These are phyloP conservation scores for Paramyrothecium roridum DNA, from an alignment of 2,329 filamentous ascomycete species.

Conservation along the genomic window DNA sequence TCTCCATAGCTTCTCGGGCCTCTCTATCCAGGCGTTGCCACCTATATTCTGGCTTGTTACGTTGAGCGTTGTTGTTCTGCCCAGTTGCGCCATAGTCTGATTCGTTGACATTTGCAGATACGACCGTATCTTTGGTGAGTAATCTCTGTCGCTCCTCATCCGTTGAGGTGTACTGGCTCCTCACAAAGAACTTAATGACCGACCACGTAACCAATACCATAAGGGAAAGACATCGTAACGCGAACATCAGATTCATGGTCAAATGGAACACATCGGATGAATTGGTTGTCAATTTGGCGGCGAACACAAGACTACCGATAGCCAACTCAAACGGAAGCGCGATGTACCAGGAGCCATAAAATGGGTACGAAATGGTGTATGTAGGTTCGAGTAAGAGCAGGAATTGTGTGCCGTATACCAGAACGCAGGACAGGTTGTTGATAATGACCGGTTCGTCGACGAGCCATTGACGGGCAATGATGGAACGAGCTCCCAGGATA, in stretches of 20 bases:
- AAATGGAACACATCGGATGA: conserved; percentile 11
- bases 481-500: conserved; percentile 32
- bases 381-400: conserved; percentile 48
- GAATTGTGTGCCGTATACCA: conserved; percentile 62
- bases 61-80: conserved; percentile 31
- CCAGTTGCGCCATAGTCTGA: conserved; percentile 40
- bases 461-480: conserved; percentile 33
- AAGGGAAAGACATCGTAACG: conserved; percentile 13
- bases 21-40: conserved; percentile 52
- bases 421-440: conserved; percentile 56
- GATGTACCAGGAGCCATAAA: conserved; percentile 59
- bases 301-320: conserved; percentile 30
- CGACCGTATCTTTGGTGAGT: conserved; percentile 31
- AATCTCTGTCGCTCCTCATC: conserved; percentile 60
- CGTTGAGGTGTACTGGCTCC: conserved; percentile 16
- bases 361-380: conserved; percentile 58
- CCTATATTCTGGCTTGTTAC: conserved; percentile 44
- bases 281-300: conserved; percentile 8
- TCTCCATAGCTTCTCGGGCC: conserved; percentile 57
- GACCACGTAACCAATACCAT: conserved; percentile 26
- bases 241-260: background rate
- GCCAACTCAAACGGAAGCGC: conserved; percentile 53
- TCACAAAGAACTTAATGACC: conserved; percentile 21
- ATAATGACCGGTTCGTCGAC: conserved; percentile 48
- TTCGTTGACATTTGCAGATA: conserved; percentile 13